Conservation (phyloP, 2,329 filamentous ascomycete genomes). For the Botrytis fabae region DNA sequence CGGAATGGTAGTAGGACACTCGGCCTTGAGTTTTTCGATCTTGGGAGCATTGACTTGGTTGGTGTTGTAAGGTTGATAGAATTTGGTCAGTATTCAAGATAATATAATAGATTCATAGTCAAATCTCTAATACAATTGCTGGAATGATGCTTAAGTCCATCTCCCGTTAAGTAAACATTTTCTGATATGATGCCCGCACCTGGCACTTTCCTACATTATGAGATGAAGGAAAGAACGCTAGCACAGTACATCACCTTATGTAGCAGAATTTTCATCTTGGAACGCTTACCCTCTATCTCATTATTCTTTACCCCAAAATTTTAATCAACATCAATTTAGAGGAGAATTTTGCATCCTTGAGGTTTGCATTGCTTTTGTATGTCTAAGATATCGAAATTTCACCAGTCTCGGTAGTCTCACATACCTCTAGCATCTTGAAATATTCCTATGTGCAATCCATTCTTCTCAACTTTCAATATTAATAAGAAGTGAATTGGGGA, state of each 20-base stretch:
- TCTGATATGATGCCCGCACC: background rate
- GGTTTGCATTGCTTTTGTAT: background rate
- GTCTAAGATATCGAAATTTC: background rate
- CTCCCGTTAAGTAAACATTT: too few relatives aligned
- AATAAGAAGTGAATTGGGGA: too few relatives aligned
- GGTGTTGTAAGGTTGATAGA: background rate
- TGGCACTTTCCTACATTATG: background rate
- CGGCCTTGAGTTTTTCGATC: background rate
- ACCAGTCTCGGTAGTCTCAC: background rate
- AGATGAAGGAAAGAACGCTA: background rate
- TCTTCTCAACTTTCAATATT: too few relatives aligned
- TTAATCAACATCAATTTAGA: background rate
- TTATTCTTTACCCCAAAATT: too few relatives aligned
- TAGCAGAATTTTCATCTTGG: background rate
- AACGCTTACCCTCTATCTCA: too few relatives aligned
- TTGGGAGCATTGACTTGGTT: slow-evolving; percentile 11
- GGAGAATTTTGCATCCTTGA: background rate
- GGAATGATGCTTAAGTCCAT: too few relatives aligned
- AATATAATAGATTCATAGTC: too few relatives aligned
- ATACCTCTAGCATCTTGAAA: background rate
- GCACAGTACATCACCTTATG: background rate
- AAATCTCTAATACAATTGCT: background rate
- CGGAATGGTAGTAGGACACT: background rate
- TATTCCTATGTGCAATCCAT: too few relatives aligned
- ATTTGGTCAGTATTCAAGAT: too few relatives aligned